These are phyloP conservation scores for Saccharum officinarum DNA, from an alignment of 176 grass and related monocot genomes.

Conservation along the genomic window DNA sequence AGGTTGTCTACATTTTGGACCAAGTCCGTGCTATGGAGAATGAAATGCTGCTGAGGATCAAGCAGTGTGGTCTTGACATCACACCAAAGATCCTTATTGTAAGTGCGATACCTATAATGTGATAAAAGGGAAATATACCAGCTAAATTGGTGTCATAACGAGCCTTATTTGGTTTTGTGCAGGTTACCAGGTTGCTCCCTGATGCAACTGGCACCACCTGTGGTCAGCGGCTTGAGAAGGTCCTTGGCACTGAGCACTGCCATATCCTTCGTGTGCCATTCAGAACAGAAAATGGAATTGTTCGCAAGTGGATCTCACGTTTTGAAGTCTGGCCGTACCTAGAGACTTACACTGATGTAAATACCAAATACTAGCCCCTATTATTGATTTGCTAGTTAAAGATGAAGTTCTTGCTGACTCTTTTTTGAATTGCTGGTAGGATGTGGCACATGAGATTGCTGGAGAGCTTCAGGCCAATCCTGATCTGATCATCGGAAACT, in stretches of 20 bases:
- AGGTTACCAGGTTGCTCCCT: slow-evolving; percentile 95
- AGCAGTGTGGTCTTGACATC: slow-evolving; percentile 93
- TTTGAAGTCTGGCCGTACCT: slow-evolving; percentile 99
- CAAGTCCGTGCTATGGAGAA: slow-evolving; percentile 99
- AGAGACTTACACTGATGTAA: slow-evolving; percentile 93
- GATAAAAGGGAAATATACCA: not conserved
- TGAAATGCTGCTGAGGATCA: slow-evolving; percentile 96
- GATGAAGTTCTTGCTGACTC: not conserved
- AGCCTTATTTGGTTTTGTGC: slow-evolving; percentile 4
- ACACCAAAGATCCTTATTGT: slow-evolving; percentile 97
- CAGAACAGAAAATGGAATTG: slow-evolving; percentile 83
- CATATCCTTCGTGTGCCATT: slow-evolving; percentile 98
- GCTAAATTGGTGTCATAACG: not conserved
- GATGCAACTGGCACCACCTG: slow-evolving; percentile 95
- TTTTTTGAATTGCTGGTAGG: slow-evolving; percentile 49
- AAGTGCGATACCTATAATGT: slow-evolving; percentile 38
- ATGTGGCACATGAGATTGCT: slow-evolving; percentile 89
- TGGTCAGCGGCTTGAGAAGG: slow-evolving; percentile 93
- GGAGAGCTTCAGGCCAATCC: slow-evolving; percentile 94
- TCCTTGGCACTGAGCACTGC: slow-evolving; percentile 93
- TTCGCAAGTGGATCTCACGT: slow-evolving; percentile 99
- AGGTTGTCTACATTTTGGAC: slow-evolving; percentile 99
- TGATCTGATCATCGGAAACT: slow-evolving; percentile 96
- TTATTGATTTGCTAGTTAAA: not conserved
- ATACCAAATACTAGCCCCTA: not conserved